These are phyloP conservation scores for Aspergillus sp. DNA, from an alignment of 2,329 filamentous ascomycete genomes.

Conservation along the genomic window DNA sequence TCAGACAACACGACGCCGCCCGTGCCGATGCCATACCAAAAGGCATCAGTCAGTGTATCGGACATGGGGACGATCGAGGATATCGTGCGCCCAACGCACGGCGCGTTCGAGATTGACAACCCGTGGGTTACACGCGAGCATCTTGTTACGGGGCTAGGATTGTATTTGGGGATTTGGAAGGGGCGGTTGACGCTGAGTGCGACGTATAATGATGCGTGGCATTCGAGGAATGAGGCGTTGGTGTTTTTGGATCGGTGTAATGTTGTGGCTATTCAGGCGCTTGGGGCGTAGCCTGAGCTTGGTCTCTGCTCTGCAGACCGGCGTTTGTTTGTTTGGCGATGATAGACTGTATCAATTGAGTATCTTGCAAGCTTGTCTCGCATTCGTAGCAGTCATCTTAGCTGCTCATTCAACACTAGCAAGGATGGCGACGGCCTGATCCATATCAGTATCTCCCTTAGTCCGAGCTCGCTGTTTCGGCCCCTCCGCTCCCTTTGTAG, in stretches of 20 bases:
- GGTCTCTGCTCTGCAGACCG: no score
- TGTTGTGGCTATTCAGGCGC: conserved; percentile 5
- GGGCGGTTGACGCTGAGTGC: conserved; percentile 44
- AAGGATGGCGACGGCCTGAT: no score
- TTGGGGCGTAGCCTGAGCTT: conserved; percentile 6
- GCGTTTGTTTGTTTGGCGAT: no score
- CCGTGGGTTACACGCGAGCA: conserved; percentile 55
- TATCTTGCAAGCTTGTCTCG: no score
- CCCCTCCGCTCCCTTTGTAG: no score
- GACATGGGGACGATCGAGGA: conserved; percentile 38
- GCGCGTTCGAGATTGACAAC: conserved; percentile 34
- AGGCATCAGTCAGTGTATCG: conserved; percentile 29
- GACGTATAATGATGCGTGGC: conserved; percentile 52
- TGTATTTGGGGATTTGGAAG: conserved; percentile 49
- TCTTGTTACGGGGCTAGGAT: conserved; percentile 41
- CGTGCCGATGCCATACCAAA: conserved; percentile 24
- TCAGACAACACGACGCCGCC: conserved; percentile 13
- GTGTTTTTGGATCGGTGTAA: conserved; percentile 27
- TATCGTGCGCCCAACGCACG: conserved; percentile 35
- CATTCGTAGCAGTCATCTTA: no score
- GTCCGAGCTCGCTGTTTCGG: no score
- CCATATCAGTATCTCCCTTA: no score
- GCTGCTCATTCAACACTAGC: no score
- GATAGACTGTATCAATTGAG: no score
- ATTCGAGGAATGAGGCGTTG: conserved; percentile 30